Evolutionary conservation across 2,329 filamentous ascomycete species (phyloP).

Genomic region (Akanthomyces lecanii): DNA sequence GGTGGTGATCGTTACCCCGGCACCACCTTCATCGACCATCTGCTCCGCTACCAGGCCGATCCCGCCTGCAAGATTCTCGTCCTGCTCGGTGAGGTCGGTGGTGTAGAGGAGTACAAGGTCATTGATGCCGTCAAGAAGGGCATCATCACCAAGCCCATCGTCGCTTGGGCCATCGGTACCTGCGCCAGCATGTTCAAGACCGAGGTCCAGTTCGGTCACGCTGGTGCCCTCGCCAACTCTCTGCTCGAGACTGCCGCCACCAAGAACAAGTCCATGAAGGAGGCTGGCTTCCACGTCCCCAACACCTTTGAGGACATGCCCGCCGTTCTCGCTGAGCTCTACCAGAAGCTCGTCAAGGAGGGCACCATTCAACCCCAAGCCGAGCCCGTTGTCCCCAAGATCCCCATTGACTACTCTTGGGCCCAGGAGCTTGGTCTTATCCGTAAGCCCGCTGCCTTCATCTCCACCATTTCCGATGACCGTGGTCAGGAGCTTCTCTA

Average conservation of each 20-base stretch:
- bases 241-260: constrained; percentile 93
- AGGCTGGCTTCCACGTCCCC: constrained; percentile 90
- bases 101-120: constrained; percentile 99
- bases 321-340: constrained; percentile 68
- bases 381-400: constrained; percentile 95
- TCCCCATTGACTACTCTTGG: constrained; percentile 99
- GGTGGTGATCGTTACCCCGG: constrained; percentile 98
- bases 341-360: constrained; percentile 79
- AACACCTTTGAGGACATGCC: constrained; percentile 97
- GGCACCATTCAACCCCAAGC: constrained; percentile 80
- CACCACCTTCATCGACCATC: constrained; percentile 98
- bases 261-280: constrained; percentile 97
- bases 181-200: constrained; percentile 99
- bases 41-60: constrained; percentile 93
- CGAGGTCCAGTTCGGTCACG: constrained; percentile 98
- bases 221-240: constrained; percentile 97
- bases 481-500: constrained; percentile 99
- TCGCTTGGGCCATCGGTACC: constrained; percentile 98
- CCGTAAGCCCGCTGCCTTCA: constrained; percentile 99
- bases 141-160: constrained; percentile 94
- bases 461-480: constrained; percentile 99
- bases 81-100: constrained; percentile 95
- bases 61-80: constrained; percentile 97
- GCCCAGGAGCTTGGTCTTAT: constrained; percentile 98
- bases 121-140: constrained; percentile 96